Conservation (phyloP, 2,329 filamentous ascomycete genomes). For the Magnaporthiopsis rhizophila region DNA sequence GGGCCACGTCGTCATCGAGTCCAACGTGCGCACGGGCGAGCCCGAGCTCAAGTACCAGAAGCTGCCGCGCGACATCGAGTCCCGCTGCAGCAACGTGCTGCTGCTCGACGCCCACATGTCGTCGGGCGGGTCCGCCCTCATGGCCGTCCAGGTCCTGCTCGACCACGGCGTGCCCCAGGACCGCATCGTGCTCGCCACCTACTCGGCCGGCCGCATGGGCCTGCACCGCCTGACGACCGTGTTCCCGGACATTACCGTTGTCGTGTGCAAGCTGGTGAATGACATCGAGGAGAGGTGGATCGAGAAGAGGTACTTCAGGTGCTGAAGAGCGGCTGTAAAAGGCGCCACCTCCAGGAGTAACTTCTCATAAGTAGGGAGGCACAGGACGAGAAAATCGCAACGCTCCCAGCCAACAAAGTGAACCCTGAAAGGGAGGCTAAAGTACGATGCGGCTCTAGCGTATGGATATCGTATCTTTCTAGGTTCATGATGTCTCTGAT, state of each 20-base stretch:
- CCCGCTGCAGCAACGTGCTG: constrained; percentile 67
- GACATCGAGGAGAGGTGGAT: constrained; percentile 86
- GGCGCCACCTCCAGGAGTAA: not conserved
- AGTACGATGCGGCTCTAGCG: not conserved
- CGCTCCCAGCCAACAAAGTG: not conserved
- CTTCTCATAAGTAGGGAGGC: not conserved
- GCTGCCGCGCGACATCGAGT: constrained; percentile 63
- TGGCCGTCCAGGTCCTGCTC: constrained; percentile 93
- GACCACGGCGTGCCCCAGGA: constrained; percentile 85
- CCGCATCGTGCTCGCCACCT: constrained; percentile 86
- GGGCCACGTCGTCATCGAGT: constrained; percentile 85
- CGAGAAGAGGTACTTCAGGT: constrained; percentile 84
- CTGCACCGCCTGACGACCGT: constrained; percentile 80
- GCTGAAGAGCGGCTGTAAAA: constrained; percentile 37
- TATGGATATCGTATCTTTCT: not conserved
- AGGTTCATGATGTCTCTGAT: not conserved
- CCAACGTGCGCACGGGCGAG: constrained; percentile 74
- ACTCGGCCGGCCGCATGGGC: constrained; percentile 77
- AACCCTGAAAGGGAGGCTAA: not conserved
- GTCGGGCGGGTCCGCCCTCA: constrained; percentile 74
- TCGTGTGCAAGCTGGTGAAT: constrained; percentile 73
- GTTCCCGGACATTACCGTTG: constrained; percentile 79
- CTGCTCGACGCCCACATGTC: constrained; percentile 93
- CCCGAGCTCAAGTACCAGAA: constrained; percentile 88
- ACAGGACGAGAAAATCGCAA: not conserved